These are phyloP conservation scores for Brassica balearica DNA, from an alignment of 441 rosid species.

Conservation along the genomic window DNA sequence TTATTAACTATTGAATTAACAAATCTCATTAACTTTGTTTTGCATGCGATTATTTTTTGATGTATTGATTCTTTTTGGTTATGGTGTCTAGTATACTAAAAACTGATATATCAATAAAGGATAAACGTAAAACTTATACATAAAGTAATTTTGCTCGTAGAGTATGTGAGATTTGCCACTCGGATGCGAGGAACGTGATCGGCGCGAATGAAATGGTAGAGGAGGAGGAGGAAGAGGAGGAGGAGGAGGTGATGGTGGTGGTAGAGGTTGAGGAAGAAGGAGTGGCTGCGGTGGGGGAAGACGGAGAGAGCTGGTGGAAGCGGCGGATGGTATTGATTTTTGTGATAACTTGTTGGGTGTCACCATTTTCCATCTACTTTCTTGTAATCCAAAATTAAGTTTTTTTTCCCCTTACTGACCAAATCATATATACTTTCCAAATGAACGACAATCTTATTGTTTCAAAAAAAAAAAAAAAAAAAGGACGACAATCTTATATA, in stretches of 20 bases:
- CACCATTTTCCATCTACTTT: constrained; percentile 1
- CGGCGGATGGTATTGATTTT: not conserved
- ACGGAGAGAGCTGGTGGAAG: constrained; percentile 22
- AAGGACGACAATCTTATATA: too few species aligned
- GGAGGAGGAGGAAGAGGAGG: constrained; percentile 14
- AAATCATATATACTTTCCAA: not conserved
- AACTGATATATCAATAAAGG: not conserved
- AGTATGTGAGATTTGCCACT: constrained; percentile 67
- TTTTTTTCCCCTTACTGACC: not conserved
- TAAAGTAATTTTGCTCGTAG: constrained; percentile 25
- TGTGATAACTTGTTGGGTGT: not conserved
- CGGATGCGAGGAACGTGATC: constrained; percentile 55
- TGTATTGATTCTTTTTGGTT: constrained; percentile 7
- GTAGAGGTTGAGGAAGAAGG: constrained; percentile 9
- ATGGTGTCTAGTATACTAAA: not conserved
- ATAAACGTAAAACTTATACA: not conserved
- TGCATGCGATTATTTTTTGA: not conserved
- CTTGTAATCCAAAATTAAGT: not conserved
- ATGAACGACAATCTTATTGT: too few species aligned
- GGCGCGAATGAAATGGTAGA: constrained; percentile 48
- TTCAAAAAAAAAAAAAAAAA: too few species aligned
- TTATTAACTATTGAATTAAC: not conserved
- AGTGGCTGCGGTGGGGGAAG: constrained; percentile 37
- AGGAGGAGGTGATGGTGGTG: not conserved
- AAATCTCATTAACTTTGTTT: not conserved